Evolutionary conservation across 331 rosid genomes (phyloP), one percentile per base, ranked within the genome.

Genomic region (Quercus lobata): DNA sequence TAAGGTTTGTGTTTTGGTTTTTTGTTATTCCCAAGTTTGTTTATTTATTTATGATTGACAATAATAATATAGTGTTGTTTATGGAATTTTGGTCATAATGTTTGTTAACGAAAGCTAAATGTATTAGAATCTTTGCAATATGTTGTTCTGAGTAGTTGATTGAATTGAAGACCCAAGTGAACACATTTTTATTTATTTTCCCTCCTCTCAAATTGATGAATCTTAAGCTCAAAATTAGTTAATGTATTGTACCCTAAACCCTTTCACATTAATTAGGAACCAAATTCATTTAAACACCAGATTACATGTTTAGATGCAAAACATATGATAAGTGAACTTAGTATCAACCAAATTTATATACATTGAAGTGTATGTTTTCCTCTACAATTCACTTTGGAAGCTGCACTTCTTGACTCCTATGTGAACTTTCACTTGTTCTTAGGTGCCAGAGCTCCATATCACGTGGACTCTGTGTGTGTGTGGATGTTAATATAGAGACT

Each of bases 1-100:
- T 1, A 96, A 96, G 98, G 99, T 96, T 66, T 41, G 73, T 73
- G 16, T 49, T 49, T 54, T 65, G 41, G 21, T 72, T 63, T 10
- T 18, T 9, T 68, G 17, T n/a, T 7, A 7, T 15, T 19, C 16
- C 11, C 29, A 49, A 12, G 17, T 49, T 12, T 14, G 1, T 4
- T 11, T 49, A 14, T 4, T 11, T 49, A 14, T 49, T 15, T 11
- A 49, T 49, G 17, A 49, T 14, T 49, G 1, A 41, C 4, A 27
- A 27, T 27, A 8, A 41, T 41, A 9, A 9, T 41, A 9, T 9
- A 9, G 49, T 41, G 12, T 41, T 41, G 49, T 41, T 41, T 41
- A 2, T 41, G 49, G 49, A 9, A 8, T 41, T 41, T 41, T 41
- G 49, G 49, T 41, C 49, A 41, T 41, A 2, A 6, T 21, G 15